A percentile compares a stretch with the other conserved stretches of the same genome.
phyloP scores from a whole-genome alignment of 2,329 filamentous ascomycete species.

The Sporothrix schenckii region DNA sequence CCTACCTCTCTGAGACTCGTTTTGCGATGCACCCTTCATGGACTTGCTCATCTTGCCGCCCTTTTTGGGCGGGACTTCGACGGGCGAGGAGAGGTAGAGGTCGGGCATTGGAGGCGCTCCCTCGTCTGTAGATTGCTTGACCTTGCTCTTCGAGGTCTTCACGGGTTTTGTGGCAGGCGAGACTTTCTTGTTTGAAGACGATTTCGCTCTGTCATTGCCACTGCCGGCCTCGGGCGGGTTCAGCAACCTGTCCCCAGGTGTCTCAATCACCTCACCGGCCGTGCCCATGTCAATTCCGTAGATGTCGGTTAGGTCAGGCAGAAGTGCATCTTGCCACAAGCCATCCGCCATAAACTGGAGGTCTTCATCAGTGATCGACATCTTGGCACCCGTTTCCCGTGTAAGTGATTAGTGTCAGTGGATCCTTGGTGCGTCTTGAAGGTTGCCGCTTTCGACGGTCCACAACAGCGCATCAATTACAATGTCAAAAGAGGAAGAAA shows the following conservation, averaged over 20 bases:
- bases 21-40: conserved; percentile 31
- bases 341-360: conserved; percentile 26
- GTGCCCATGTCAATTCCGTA: not conserved
- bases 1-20: conserved; percentile 19
- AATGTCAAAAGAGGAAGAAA: not conserved
- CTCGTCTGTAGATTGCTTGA: not conserved
- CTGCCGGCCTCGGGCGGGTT: not conserved
- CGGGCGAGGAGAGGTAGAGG: conserved; percentile 22
- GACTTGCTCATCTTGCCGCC: conserved; percentile 30
- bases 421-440: not conserved
- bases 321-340: conserved; percentile 24
- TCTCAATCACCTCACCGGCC: not conserved
- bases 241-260: not conserved
- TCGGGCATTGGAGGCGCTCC: not conserved
- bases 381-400: conserved; percentile 5
- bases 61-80: conserved; percentile 12
- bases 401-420: not conserved
- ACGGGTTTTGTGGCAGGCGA: not conserved
- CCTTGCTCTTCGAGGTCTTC: not conserved
- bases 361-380: conserved; percentile 30
- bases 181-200: not conserved
- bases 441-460: not conserved
- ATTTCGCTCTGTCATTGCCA: not conserved
- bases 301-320: conserved; percentile 11
- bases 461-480: not conserved